A percentile compares a stretch with the other conserved stretches of the same genome.
Evolutionary conservation across 2,329 filamentous ascomycete genomes (phyloP).

Genomic region (Epichloe brachyelytri): DNA sequence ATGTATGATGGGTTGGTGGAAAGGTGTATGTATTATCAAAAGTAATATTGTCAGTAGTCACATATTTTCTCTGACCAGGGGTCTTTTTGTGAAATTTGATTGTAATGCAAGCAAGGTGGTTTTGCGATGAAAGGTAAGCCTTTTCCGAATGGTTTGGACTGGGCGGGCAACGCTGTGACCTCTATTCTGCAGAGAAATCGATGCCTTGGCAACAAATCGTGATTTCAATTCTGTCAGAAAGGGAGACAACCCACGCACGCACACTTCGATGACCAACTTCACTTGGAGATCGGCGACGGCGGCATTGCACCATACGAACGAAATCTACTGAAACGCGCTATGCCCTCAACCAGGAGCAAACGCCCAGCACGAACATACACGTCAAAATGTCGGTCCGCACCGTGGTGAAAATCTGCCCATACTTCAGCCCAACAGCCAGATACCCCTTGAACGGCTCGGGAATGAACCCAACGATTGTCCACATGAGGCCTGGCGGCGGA

Average conservation of each 20-base stretch:
- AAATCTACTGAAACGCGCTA: slow-evolving; percentile 5
- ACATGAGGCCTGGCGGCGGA: slow-evolving; percentile 48
- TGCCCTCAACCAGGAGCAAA: slow-evolving; percentile 31
- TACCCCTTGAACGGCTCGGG: slow-evolving; percentile 52
- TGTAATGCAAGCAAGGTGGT: too few species aligned
- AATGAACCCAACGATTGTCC: slow-evolving; percentile 50
- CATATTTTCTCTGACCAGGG: too few species aligned
- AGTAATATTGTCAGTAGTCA: too few species aligned
- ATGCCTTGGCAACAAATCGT: too few species aligned
- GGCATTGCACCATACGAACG: too few species aligned
- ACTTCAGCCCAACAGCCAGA: slow-evolving; percentile 47
- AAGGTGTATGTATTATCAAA: neutral
- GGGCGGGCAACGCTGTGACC: too few species aligned
- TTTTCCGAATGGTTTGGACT: too few species aligned
- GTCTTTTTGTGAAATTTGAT: too few species aligned
- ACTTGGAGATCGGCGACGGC: neutral
- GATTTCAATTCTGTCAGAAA: too few species aligned
- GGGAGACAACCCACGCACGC: too few species aligned
- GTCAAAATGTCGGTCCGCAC: slow-evolving; percentile 63
- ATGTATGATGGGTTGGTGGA: neutral
- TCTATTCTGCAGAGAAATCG: too few species aligned
- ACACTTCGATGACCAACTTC: neutral
- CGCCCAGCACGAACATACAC: slow-evolving; percentile 62
- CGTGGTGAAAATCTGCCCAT: slow-evolving; percentile 58
- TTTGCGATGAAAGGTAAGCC: too few species aligned